phyloP scores from a whole-genome alignment of 1,284 basidiomycete species.

The Pholiota adiposa region DNA sequence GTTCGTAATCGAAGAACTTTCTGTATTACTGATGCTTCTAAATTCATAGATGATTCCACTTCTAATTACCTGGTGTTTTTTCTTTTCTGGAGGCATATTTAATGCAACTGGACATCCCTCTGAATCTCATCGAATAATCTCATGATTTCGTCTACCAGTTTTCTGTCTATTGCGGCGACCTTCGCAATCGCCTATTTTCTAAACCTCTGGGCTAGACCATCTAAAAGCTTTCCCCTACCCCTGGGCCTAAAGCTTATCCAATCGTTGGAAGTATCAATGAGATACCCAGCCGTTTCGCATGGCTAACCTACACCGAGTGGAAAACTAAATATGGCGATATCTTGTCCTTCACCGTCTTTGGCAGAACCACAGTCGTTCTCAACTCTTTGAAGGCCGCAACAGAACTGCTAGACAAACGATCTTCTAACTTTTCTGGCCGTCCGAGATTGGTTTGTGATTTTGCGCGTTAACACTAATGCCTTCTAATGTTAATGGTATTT shows the following conservation, averaged over 20 bases:
- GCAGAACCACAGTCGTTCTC: constrained; percentile 23
- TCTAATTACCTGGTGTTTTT: background rate
- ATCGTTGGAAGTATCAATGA: constrained; percentile 13
- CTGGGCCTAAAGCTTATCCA: constrained; percentile 10
- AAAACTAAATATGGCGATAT: constrained; percentile 22
- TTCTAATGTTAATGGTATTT: background rate
- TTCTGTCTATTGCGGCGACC: background rate
- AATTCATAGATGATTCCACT: background rate
- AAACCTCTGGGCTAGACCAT: background rate
- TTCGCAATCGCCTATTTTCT: background rate
- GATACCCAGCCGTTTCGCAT: constrained; percentile 3
- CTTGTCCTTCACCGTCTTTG: constrained; percentile 23
- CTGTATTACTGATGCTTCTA: background rate
- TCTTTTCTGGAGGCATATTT: background rate
- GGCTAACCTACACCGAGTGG: constrained; percentile 21
- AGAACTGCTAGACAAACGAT: constrained; percentile 29
- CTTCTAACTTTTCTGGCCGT: constrained; percentile 27
- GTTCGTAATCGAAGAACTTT: background rate
- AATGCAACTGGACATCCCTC: background rate
- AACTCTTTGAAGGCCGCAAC: constrained; percentile 26
- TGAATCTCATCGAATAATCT: background rate
- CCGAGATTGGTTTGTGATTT: constrained; percentile 18
- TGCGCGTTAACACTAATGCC: background rate
- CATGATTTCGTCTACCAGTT: background rate
- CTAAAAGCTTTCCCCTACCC: background rate